A percentile compares a stretch with the other conserved stretches of the same genome.
phyloP scores from a whole-genome alignment of 2,329 filamentous ascomycete species.

The Phialocephala sp. region DNA sequence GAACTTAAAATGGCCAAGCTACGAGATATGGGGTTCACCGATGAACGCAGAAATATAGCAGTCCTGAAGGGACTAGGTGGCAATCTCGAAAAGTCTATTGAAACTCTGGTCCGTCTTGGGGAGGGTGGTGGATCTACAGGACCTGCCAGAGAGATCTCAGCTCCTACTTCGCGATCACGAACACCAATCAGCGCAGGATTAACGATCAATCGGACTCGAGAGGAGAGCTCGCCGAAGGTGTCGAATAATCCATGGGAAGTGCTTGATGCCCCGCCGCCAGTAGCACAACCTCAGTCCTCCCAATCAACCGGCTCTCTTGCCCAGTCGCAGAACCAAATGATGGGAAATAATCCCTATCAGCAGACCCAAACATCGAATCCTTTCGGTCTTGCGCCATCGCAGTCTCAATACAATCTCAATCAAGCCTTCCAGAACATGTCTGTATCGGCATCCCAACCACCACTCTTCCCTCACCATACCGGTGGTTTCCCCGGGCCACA shows the following conservation, averaged over 20 bases:
- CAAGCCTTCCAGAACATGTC: constrained; percentile 79
- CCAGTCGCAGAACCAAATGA: constrained; percentile 52
- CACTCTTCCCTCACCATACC: constrained; percentile 77
- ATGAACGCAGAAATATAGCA: constrained; percentile 79
- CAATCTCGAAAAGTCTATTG: constrained; percentile 84
- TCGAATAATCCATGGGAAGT: constrained; percentile 73
- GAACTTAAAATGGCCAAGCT: constrained; percentile 80
- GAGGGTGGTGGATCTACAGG: constrained; percentile 60
- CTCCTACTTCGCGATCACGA: constrained; percentile 50
- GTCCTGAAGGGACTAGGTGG: constrained; percentile 84
- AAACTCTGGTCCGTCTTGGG: constrained; percentile 81
- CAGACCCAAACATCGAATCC: constrained; percentile 62
- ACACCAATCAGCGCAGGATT: constrained; percentile 53
- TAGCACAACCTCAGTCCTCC: constrained; percentile 65
- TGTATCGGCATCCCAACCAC: constrained; percentile 62
- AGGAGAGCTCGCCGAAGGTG: constrained; percentile 38
- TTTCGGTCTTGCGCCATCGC: constrained; percentile 58
- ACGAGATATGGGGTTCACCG: constrained; percentile 89
- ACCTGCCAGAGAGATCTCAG: constrained; percentile 16
- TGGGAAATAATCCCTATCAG: constrained; percentile 39
- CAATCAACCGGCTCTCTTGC: constrained; percentile 68
- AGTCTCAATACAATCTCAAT: constrained; percentile 50
- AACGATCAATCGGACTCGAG: constrained; percentile 37
- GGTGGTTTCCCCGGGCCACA: constrained; percentile 57
- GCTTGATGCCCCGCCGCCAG: constrained; percentile 46